Evolutionary conservation across 495 filamentous ascomycete species (phyloP).

Genomic region (Tuber aestivum): DNA sequence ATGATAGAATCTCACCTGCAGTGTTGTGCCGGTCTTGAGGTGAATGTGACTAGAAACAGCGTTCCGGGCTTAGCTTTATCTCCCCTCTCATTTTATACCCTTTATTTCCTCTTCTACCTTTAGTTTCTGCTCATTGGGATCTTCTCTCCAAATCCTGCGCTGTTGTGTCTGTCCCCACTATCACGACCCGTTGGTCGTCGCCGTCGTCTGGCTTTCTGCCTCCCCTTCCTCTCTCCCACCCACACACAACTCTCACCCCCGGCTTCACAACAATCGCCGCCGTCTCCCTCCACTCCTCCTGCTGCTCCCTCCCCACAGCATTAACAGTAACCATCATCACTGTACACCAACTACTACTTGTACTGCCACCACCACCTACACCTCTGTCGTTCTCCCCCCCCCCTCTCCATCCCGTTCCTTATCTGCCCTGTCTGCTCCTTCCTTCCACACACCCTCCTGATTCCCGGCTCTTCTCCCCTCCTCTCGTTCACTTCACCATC

Average conservation of each 20-base stretch:
- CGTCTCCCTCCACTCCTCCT: constrained; percentile 14
- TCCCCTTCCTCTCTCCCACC: constrained; percentile 5
- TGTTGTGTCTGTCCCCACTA: neutral
- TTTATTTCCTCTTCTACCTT: neutral
- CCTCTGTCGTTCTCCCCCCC: constrained; percentile 9
- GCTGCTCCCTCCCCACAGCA: constrained; percentile 9
- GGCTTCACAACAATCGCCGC: constrained; percentile 7
- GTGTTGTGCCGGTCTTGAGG: neutral
- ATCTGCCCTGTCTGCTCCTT: constrained; percentile 25
- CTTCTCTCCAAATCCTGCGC: neutral
- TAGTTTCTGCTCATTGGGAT: neutral
- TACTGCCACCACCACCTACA: neutral
- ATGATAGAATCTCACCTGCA: neutral
- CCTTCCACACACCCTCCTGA: constrained; percentile 9
- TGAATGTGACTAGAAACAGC: constrained; percentile 2
- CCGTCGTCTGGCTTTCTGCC: constrained; percentile 7
- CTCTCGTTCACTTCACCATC: constrained; percentile 2
- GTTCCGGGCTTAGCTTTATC: neutral
- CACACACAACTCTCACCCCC: neutral
- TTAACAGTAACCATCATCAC: constrained; percentile 4
- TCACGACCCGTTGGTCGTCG: neutral
- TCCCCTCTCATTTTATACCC: neutral
- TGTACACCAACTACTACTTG: constrained; percentile 1
- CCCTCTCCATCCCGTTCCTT: constrained; percentile 23
- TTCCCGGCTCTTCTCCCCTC: constrained; percentile 7